Conservation (phyloP, 176 grass and related monocot species). For the Lolium multiflorum region DNA sequence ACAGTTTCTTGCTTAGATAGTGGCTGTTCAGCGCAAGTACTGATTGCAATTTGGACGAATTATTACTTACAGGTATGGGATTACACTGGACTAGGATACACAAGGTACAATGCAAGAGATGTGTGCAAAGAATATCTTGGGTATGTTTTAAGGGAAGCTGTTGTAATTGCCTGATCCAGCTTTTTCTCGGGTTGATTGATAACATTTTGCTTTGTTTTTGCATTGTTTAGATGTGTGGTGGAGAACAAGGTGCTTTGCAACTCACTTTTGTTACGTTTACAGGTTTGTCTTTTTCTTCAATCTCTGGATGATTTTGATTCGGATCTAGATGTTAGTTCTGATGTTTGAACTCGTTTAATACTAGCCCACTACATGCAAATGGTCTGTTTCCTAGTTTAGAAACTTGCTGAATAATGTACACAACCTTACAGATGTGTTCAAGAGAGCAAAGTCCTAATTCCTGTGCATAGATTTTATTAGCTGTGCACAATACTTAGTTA, state of each 20-base stretch:
- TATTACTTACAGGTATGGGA: conserved; percentile 79
- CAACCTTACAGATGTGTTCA: background rate
- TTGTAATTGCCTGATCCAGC: background rate
- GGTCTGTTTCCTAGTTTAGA: conserved; percentile 14
- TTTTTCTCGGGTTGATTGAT: conserved; percentile 4
- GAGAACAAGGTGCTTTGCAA: conserved; percentile 99
- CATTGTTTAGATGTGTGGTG: conserved; percentile 81
- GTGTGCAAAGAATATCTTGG: conserved; percentile 89
- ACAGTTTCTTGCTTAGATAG: conserved; percentile 10
- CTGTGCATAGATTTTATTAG: background rate
- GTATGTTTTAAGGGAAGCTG: conserved; percentile 52
- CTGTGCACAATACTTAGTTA: background rate
- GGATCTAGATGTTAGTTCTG: background rate
- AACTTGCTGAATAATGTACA: conserved; percentile 12
- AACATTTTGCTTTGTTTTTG: conserved; percentile 18
- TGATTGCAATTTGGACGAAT: conserved; percentile 21
- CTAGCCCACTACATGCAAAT: background rate
- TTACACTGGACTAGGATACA: conserved; percentile 96
- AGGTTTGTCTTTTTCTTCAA: conserved; percentile 55
- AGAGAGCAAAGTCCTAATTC: background rate
- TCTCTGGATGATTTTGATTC: conserved; percentile 9
- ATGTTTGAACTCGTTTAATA: background rate
- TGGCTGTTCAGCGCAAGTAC: background rate
- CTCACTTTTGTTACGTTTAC: conserved; percentile 75
- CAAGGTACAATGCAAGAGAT: conserved; percentile 86